Conservation (phyloP, 139 green algal species). For the Tetraselmis chui region DNA sequence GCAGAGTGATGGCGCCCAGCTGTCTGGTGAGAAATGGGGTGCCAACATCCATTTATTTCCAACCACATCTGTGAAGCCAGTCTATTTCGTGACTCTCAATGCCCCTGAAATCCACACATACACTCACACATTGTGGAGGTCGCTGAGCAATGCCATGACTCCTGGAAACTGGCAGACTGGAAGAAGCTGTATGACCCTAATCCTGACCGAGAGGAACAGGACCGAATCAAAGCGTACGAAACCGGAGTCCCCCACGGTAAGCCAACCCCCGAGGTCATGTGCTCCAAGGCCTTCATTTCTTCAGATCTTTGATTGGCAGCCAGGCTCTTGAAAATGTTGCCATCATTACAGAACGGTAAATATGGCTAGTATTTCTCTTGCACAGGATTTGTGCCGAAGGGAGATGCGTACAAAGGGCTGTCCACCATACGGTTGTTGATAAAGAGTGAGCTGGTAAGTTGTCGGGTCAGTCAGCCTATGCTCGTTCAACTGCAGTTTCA, state of each 20-base stretch:
- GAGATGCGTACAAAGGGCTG: constrained; percentile 50
- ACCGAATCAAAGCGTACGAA: constrained; percentile 63
- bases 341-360: neutral
- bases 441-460: constrained; percentile 61
- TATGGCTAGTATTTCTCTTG: neutral
- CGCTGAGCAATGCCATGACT: neutral
- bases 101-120: neutral
- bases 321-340: constrained; percentile 7
- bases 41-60: neutral
- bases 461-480: neutral
- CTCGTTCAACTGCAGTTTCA: neutral
- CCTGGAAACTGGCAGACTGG: constrained; percentile 57
- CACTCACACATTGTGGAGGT: neutral
- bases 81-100: neutral
- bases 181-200: constrained; percentile 74
- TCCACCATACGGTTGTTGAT: constrained; percentile 64
- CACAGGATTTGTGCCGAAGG: constrained; percentile 59
- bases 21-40: constrained; percentile 36
- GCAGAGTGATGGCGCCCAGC: constrained; percentile 76
- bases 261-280: neutral
- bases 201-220: constrained; percentile 68
- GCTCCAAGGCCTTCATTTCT: neutral
- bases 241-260: constrained; percentile 72
- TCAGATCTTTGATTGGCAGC: neutral
- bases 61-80: neutral